Conservation (phyloP, 352 stramenopile species). For the Pythium brachiatum region DNA sequence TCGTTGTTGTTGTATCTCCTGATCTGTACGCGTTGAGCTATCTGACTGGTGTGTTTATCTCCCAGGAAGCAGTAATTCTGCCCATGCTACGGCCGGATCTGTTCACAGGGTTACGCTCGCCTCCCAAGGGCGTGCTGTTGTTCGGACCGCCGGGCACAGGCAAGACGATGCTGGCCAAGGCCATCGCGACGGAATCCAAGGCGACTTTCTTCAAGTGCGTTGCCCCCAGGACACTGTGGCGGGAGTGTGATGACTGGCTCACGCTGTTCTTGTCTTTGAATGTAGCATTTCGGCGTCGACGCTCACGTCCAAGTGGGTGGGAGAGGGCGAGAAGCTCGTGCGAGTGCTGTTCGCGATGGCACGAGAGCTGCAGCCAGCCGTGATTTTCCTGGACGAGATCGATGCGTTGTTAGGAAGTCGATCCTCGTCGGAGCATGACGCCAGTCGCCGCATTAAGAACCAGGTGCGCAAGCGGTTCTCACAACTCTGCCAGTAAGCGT, state of each 20-base stretch:
- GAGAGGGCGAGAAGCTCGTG: constrained; percentile 94
- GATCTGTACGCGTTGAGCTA: background rate
- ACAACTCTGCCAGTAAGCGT: background rate
- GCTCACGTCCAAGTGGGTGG: constrained; percentile 89
- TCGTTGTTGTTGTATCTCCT: background rate
- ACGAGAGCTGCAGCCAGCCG: constrained; percentile 71
- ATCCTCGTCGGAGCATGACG: constrained; percentile 80
- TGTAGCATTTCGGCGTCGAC: constrained; percentile 83
- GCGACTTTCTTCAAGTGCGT: constrained; percentile 81
- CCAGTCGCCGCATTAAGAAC: constrained; percentile 88
- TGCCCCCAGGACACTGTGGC: background rate
- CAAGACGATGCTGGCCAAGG: constrained; percentile 84
- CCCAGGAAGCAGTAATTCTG: constrained; percentile 84
- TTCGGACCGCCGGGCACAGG: constrained; percentile 83
- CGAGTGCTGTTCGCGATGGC: constrained; percentile 92
- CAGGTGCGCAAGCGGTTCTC: constrained; percentile 38
- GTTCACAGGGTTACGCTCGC: constrained; percentile 73
- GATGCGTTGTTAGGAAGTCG: constrained; percentile 78
- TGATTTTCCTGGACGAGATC: constrained; percentile 91
- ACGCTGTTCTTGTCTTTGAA: background rate
- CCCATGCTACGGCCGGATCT: constrained; percentile 80
- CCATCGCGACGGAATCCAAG: constrained; percentile 77
- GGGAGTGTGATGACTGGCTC: background rate
- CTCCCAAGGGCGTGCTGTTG: constrained; percentile 68
- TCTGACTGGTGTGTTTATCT: background rate